These are phyloP conservation scores for Leishmania tarentolae DNA, from an alignment of 208 protist genomes.

Conservation along the genomic window DNA sequence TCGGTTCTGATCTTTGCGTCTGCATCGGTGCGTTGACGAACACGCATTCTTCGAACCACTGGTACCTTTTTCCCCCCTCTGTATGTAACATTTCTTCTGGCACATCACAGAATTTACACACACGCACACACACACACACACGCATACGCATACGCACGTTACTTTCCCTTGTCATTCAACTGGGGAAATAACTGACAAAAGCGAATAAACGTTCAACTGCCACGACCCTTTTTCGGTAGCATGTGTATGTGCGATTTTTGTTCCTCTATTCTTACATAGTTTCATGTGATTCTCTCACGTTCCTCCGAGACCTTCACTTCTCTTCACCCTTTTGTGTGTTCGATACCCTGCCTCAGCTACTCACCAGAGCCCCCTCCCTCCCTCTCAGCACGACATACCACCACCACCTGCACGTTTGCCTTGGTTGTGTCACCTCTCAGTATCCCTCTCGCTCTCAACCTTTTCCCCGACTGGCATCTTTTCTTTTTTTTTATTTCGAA, in stretches of 20 bases:
- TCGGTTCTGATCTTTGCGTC: background rate
- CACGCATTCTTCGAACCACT: background rate
- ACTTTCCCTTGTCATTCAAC: background rate
- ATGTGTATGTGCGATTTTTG: background rate
- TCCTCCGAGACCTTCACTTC: conserved; percentile 2
- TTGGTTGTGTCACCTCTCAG: background rate
- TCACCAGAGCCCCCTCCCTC: background rate
- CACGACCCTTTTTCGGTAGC: too few species aligned
- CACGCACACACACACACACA: background rate
- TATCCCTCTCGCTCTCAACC: background rate
- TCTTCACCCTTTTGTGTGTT: background rate
- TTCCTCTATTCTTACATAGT: conserved; percentile 12
- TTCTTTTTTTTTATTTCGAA: too few species aligned
- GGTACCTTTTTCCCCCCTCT: background rate
- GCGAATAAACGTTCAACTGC: background rate
- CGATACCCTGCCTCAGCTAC: background rate
- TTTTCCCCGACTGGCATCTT: too few species aligned
- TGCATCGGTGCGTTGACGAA: background rate
- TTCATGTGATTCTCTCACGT: background rate
- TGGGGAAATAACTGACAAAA: background rate
- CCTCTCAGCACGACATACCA: too few species aligned
- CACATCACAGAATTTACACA: background rate
- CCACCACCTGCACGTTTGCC: background rate
- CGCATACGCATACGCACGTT: background rate
- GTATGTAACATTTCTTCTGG: background rate